Conservation (phyloP, 257 asterid genomes). For the Anisodus acutangulus region DNA sequence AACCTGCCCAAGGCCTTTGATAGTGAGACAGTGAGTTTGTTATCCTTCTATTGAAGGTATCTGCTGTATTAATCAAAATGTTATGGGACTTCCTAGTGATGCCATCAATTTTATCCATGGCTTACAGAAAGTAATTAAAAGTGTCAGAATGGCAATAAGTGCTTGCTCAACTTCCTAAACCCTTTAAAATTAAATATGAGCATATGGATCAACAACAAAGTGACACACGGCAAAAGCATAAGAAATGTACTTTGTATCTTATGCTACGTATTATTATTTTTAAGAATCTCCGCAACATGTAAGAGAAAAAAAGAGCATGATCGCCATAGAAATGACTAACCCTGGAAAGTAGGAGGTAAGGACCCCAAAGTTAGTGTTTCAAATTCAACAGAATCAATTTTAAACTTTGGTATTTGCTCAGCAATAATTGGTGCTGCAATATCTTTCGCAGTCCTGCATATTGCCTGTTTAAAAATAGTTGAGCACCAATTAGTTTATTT, state of each 20-base stretch:
- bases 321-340: constrained; percentile 27
- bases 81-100: neutral
- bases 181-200: neutral
- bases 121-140: neutral
- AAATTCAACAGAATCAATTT: constrained; percentile 54
- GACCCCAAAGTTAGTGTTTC: constrained; percentile 54
- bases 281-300: neutral
- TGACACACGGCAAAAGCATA: neutral
- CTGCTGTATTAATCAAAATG: neutral
- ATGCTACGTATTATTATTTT: neutral
- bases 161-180: neutral
- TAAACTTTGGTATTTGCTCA: constrained; percentile 57
- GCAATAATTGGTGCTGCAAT: constrained; percentile 54
- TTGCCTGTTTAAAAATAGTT: constrained; percentile 43
- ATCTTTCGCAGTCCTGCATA: constrained; percentile 53
- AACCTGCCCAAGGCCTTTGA: neutral
- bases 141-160: neutral
- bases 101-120: neutral
- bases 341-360: constrained; percentile 61
- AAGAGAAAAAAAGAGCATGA: neutral
- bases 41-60: neutral
- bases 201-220: constrained; percentile 11
- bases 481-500: neutral
- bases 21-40: neutral
- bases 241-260: neutral